Evolutionary conservation across 1,284 basidiomycete genomes (phyloP).

Genomic region (Ganoderma sinense): DNA sequence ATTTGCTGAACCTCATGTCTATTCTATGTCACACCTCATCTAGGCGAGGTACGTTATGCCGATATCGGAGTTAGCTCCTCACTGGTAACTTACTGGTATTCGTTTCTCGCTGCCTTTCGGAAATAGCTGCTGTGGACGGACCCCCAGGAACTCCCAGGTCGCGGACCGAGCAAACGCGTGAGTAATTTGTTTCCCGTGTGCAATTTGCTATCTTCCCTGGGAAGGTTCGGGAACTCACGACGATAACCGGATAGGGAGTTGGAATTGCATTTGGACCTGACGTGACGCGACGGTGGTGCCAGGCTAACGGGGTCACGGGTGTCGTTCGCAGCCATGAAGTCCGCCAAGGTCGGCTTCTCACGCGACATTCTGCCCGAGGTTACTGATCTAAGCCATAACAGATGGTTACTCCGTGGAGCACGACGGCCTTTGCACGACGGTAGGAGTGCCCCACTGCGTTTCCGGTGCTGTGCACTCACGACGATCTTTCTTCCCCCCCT

Average conservation of each 20-base stretch:
- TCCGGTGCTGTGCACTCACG: constrained; percentile 1
- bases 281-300: constrained; percentile 89
- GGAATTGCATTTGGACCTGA: constrained; percentile 97
- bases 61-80: neutral
- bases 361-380: constrained; percentile 1
- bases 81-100: neutral
- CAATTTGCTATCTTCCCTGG: too few species aligned
- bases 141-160: constrained; percentile 90
- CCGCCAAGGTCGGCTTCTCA: constrained; percentile 72
- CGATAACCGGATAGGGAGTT: constrained; percentile 69
- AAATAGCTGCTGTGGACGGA: constrained; percentile 88
- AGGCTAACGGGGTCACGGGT: constrained; percentile 86
- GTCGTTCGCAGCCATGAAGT: constrained; percentile 98
- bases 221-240: neutral
- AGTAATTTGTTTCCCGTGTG: constrained; percentile 32
- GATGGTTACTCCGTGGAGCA: constrained; percentile 92
- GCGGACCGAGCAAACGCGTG: constrained; percentile 95
- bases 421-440: constrained; percentile 88
- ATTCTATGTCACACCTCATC: neutral
- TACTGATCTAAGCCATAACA: constrained; percentile 37
- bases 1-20: neutral
- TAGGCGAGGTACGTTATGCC: constrained; percentile 62
- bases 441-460: constrained; percentile 40
- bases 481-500: neutral
- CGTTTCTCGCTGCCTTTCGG: neutral